Base-by-base conservation (phyloP, 2,329 filamentous ascomycete species). In the Aschersonia sp. region DNA sequence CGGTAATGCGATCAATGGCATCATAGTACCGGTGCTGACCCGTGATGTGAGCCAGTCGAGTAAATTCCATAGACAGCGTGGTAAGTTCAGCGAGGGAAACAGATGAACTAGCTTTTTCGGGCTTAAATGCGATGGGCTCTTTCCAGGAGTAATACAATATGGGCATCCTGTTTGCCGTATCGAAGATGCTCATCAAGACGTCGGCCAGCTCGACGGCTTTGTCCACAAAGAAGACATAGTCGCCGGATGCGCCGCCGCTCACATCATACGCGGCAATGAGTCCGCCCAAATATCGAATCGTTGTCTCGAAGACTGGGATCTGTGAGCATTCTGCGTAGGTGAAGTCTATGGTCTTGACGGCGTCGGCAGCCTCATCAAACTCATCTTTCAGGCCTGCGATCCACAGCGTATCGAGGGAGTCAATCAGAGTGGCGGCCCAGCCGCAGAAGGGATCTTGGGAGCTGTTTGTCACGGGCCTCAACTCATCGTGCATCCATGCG, bases 91-190 rank as follows among this genome's bases (percentile, higher is more conserved):
- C 79, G 32, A 82, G 64, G 56, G 74, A 68, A n/a, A 76, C 75
- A 45, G 60, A 65, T 20, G 20, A 20, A 50, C 70, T 67, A 1
- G 85, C 85, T 30, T 75, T 73, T 55, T 80, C 82, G 5, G 80
- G 77, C 53, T 81, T 74, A 3, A 75, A 77, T 7, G 77, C 74
- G 56, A 71, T 78, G 12, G 74, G 66, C 54, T 83, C 85, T 56
- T 78, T 76, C 86, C 85, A 95, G 52, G 74, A 69, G 65, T 91
- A 94, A 64, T 82, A 89, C 4, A 88, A 74, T 5, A 87, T 67
- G 3, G 91, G 89, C 86, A 97, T 94, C 55, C 88, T 80, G 62
- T 97, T 96, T 1, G 89, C 89, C 0, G 91, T 96, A 64, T 94
- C 88, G 57, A 94, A 94, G 4, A 84, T 77, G 47, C 83, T 80